Evolutionary conservation across 345 rosid species (phyloP), one percentile per base, ranked within the genome.

Genomic region (Carallia brachiata): DNA sequence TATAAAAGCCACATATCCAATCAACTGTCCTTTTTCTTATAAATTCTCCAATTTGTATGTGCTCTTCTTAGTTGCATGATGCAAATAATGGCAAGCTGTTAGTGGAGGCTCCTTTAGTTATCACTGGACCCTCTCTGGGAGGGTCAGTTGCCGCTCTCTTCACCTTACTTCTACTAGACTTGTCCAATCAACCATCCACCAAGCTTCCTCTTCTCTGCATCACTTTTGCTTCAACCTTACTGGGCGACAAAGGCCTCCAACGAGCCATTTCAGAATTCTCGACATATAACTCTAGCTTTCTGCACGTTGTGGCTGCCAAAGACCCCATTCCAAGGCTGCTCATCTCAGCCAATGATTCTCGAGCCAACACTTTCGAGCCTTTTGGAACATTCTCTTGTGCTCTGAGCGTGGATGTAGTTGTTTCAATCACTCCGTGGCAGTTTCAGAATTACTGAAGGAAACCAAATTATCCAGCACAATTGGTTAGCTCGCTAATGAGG

Each of bases 131-230:
- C 44, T 66, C 75, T 16, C 63, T 88, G 31, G 91, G 90, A 75
- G 98, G 92, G 67, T 82, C 86, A 1, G 62, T 90, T 27, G 98
- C 96, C 36, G 81, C 86, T 59, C 91, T 92, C 61, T 87, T 86
- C 66, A 85, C 90, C 2, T 70, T 92, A 32, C 78, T 85, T 85
- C 75, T 92, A 75, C 80, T 88, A 5, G 81, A 81, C 47, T 66
- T 27, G 31, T 63, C 87, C 52, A 23, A 75, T 7, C 58, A 1
- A 23, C 58, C 70, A 1, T 57, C 53, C 7, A 28, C 23, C 15
- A 74, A 63, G 65, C 84, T 36, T 7, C 90, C 85, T 0, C 80
- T 48, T 48, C 52, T 90, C 36, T 92, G 91, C 82, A 72, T 90
- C 74, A 90, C 96, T 0, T 92, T 86, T 57, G 92, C 92, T 12